Percentiles rank a stretch among this genome's conserved stretches.
These are phyloP conservation scores for Hypoxylon sp. DNA, from an alignment of 2,329 filamentous ascomycete genomes.

Conservation along the genomic window DNA sequence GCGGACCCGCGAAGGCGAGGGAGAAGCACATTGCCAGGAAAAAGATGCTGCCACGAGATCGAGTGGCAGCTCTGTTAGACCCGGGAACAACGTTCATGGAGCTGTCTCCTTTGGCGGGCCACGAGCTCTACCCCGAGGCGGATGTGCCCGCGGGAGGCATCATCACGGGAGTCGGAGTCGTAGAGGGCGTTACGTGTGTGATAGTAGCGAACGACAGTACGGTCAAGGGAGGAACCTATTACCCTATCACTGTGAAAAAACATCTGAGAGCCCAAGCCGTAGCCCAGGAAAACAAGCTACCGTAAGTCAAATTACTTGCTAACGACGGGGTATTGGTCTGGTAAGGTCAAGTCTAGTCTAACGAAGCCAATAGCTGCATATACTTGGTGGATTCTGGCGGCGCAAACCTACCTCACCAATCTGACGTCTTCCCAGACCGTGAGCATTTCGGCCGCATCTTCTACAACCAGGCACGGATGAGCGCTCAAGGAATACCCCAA, in stretches of 20 bases:
- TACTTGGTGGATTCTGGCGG: constrained; percentile 97
- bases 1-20: constrained; percentile 83
- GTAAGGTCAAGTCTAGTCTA: constrained; percentile 11
- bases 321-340: neutral
- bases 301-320: constrained; percentile 59
- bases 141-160: constrained; percentile 92
- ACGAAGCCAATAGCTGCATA: constrained; percentile 71
- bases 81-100: constrained; percentile 92
- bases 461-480: constrained; percentile 98
- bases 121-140: constrained; percentile 86
- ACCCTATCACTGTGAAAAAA: constrained; percentile 97
- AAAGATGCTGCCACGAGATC: constrained; percentile 95
- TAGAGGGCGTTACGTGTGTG: constrained; percentile 91
- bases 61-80: constrained; percentile 88
- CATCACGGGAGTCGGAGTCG: constrained; percentile 89
- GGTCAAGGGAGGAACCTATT: constrained; percentile 97
- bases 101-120: constrained; percentile 89
- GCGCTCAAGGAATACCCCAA: constrained; percentile 87
- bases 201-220: constrained; percentile 97
- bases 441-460: constrained; percentile 98
- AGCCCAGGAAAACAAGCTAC: constrained; percentile 84
- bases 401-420: constrained; percentile 93
- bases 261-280: constrained; percentile 92
- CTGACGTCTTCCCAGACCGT: constrained; percentile 93
- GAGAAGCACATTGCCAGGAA: constrained; percentile 88